Evolutionary conservation across 1,284 basidiomycete species (phyloP).

Genomic region (Cerrena zonata): DNA sequence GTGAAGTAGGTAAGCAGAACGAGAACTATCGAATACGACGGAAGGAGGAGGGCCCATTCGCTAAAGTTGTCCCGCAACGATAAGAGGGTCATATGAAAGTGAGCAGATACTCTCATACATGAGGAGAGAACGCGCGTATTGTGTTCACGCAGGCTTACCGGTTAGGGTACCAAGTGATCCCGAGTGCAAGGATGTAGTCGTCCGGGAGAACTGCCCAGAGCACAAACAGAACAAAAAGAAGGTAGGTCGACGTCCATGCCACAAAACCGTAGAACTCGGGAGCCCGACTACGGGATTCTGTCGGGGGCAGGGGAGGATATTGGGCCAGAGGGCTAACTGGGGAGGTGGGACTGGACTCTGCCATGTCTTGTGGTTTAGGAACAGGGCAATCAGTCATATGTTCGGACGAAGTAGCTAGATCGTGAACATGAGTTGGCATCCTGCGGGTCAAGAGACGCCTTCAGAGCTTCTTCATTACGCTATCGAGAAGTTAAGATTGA

Average conservation of each 20-base stretch:
- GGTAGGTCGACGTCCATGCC: slow-evolving; percentile 72
- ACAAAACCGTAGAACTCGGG: slow-evolving; percentile 86
- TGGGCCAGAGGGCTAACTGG: slow-evolving; percentile 50
- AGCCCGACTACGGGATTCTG: slow-evolving; percentile 51
- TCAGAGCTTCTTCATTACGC: not conserved
- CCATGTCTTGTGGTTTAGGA: slow-evolving; percentile 8
- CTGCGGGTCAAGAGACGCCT: not conserved
- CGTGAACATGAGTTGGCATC: not conserved
- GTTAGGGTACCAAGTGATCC: slow-evolving; percentile 83
- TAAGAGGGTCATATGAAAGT: slow-evolving; percentile 6
- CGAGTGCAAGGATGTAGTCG: slow-evolving; percentile 52
- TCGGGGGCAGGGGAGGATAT: slow-evolving; percentile 39
- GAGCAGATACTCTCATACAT: slow-evolving; percentile 3
- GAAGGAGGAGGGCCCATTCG: slow-evolving; percentile 83
- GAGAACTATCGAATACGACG: slow-evolving; percentile 70
- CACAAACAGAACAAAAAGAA: slow-evolving; percentile 66
- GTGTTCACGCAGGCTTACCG: slow-evolving; percentile 43
- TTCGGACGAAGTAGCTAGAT: slow-evolving; percentile 9
- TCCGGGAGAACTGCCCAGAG: slow-evolving; percentile 57
- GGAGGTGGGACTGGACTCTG: slow-evolving; percentile 36
- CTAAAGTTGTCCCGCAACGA: slow-evolving; percentile 3
- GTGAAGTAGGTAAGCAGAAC: slow-evolving; percentile 73
- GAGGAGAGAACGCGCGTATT: too few species aligned
- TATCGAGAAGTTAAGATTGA: not conserved
- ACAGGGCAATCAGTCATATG: slow-evolving; percentile 12